Evolutionary conservation across 495 filamentous ascomycete genomes (phyloP).

Genomic region (Tetracladium setigerum): DNA sequence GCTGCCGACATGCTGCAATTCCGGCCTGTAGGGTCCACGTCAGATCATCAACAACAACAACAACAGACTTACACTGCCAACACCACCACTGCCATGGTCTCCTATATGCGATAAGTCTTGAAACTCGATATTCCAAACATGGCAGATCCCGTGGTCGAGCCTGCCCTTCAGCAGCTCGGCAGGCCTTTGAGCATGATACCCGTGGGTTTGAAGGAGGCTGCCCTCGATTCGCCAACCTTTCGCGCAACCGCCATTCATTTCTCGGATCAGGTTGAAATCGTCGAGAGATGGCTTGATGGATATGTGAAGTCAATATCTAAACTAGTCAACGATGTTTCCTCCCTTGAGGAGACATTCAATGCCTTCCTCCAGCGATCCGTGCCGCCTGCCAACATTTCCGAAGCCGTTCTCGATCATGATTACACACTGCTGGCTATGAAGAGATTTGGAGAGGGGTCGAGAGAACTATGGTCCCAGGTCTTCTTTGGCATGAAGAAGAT

Average conservation of each 20-base stretch:
- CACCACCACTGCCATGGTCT: too few species aligned
- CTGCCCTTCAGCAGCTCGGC: conserved; percentile 8
- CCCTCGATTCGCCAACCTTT: conserved; percentile 93
- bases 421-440: conserved; percentile 84
- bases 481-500: conserved; percentile 63
- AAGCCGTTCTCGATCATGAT: conserved; percentile 85
- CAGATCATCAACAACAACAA: too few species aligned
- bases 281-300: conserved; percentile 89
- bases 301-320: conserved; percentile 75
- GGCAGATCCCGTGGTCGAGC: conserved; percentile 9
- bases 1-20: too few species aligned
- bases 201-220: conserved; percentile 72
- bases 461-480: conserved; percentile 79
- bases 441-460: conserved; percentile 73
- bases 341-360: conserved; percentile 62
- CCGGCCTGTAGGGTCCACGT: too few species aligned
- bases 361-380: conserved; percentile 63
- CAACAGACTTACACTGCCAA: too few species aligned
- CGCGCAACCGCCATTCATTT: conserved; percentile 84
- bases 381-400: conserved; percentile 64
- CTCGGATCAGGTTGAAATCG: conserved; percentile 79
- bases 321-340: conserved; percentile 63
- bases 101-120: background rate
- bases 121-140: conserved; percentile 9
- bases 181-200: conserved; percentile 44